A percentile compares a stretch with the other conserved stretches of the same genome.
phyloP scores from a whole-genome alignment of 1,284 basidiomycete genomes.

The Erythrobasidium hasegawianum region DNA sequence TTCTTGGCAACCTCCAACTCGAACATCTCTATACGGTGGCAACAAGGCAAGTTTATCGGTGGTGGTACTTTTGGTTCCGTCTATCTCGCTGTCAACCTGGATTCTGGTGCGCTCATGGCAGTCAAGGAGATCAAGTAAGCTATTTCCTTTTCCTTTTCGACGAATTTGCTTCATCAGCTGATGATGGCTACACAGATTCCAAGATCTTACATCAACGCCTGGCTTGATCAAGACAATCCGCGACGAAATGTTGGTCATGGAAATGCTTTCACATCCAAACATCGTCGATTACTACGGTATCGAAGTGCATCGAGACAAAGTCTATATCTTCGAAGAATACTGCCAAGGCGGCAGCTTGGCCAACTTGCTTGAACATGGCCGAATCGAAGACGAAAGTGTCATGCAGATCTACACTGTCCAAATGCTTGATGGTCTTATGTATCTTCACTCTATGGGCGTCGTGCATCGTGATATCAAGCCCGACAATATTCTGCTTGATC shows the following conservation, averaged over 20 bases:
- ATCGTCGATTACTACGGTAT: conserved; percentile 99
- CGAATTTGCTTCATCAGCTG: background rate
- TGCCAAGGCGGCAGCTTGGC: conserved; percentile 94
- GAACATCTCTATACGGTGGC: conserved; percentile 96
- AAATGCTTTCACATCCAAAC: conserved; percentile 95
- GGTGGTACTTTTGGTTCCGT: conserved; percentile 96
- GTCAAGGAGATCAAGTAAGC: conserved; percentile 90
- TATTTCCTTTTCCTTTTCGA: no score
- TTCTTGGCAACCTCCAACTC: conserved; percentile 83
- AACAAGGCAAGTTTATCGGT: conserved; percentile 96
- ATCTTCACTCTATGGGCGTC: conserved; percentile 87
- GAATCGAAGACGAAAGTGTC: conserved; percentile 95
- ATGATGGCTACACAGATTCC: conserved; percentile 56
- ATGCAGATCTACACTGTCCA: conserved; percentile 95
- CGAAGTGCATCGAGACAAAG: conserved; percentile 97
- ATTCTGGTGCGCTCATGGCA: conserved; percentile 95
- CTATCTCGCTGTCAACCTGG: conserved; percentile 96
- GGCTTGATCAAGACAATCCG: conserved; percentile 76
- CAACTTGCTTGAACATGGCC: conserved; percentile 82
- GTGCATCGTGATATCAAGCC: conserved; percentile 98
- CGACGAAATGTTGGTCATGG: conserved; percentile 97
- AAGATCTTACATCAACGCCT: conserved; percentile 69
- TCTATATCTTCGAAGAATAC: conserved; percentile 99
- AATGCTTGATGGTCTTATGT: conserved; percentile 89
- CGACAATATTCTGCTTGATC: conserved; percentile 94